Percentiles rank a stretch among this genome's conserved stretches.
Evolutionary conservation across 2,329 filamentous ascomycete genomes (phyloP).

Genomic region (Hansfordia pulvinata): DNA sequence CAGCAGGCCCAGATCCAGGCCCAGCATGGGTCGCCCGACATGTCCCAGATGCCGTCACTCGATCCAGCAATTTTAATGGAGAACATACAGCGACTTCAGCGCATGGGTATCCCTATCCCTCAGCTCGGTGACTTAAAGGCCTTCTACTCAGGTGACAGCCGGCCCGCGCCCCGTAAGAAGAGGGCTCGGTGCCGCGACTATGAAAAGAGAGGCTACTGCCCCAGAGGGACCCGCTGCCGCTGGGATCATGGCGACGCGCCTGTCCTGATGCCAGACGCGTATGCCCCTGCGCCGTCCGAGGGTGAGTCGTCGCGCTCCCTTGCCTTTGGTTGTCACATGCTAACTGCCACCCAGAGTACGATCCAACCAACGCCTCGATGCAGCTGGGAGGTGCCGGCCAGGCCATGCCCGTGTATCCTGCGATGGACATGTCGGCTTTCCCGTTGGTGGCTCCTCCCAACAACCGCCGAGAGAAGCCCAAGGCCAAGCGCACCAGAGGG

Average conservation of each 20-base stretch:
- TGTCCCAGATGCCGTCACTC: slow-evolving; percentile 32
- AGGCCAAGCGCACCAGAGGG: slow-evolving; percentile 21
- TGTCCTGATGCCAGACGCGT: slow-evolving; percentile 22
- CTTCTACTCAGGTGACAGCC: slow-evolving; percentile 12
- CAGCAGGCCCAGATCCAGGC: too few species aligned
- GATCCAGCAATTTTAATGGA: slow-evolving; percentile 49
- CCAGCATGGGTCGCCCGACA: too few species aligned
- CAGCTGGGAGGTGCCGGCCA: slow-evolving; percentile 3
- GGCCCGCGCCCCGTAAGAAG: slow-evolving; percentile 16
- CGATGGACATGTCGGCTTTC: slow-evolving; percentile 6
- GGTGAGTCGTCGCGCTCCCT: too few species aligned
- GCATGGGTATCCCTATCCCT: slow-evolving; percentile 34
- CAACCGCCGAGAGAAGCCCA: slow-evolving; percentile 18
- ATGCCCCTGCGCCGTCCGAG: too few species aligned
- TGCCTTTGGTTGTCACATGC: too few species aligned
- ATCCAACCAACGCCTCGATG: slow-evolving; percentile 6
- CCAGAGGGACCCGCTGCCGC: slow-evolving; percentile 50
- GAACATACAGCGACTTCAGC: slow-evolving; percentile 47
- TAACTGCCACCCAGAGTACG: slow-evolving; percentile 6
- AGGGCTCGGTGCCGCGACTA: slow-evolving; percentile 53
- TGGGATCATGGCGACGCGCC: slow-evolving; percentile 54
- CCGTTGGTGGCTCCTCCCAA: slow-evolving; percentile 8
- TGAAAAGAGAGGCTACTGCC: slow-evolving; percentile 60
- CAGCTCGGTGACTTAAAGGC: slow-evolving; percentile 21
- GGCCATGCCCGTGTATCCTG: too few species aligned